Conservation (phyloP, 2,329 filamentous ascomycete genomes). For the Alternaria metachromatica region DNA sequence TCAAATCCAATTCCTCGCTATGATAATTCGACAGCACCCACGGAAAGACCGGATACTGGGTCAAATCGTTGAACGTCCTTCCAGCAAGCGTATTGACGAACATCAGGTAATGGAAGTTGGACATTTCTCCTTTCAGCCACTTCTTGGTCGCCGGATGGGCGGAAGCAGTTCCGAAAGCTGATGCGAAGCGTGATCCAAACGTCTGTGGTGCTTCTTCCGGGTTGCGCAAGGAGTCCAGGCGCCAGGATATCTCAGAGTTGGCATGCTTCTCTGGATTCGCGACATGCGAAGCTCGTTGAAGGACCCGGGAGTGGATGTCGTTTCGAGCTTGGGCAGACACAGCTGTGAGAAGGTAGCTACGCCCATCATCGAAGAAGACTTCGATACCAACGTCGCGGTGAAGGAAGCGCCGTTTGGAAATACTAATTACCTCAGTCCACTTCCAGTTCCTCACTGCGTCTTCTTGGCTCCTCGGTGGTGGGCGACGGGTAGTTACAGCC, state of each 20-base stretch:
- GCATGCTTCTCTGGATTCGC: constrained; percentile 71
- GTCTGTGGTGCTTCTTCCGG: constrained; percentile 68
- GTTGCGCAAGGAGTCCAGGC: constrained; percentile 81
- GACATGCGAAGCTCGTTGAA: constrained; percentile 80
- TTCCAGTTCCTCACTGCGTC: constrained; percentile 91
- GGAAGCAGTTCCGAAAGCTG: constrained; percentile 83
- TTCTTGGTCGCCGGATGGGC: constrained; percentile 85
- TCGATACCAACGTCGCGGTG: constrained; percentile 97
- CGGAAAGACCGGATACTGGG: constrained; percentile 96
- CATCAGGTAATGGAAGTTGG: constrained; percentile 99
- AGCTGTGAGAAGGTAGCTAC: constrained; percentile 90
- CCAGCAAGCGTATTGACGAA: constrained; percentile 97
- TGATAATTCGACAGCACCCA: constrained; percentile 97
- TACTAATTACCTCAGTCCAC: constrained; percentile 92
- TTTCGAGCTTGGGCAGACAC: constrained; percentile 77
- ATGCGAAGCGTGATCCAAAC: constrained; percentile 88
- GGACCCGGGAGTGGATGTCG: constrained; percentile 78
- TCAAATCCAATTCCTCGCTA: constrained; percentile 87
- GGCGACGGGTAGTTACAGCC: constrained; percentile 58
- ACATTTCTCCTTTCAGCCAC: constrained; percentile 94
- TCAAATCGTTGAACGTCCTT: constrained; percentile 95
- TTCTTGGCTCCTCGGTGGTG: constrained; percentile 41
- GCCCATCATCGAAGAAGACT: constrained; percentile 94
- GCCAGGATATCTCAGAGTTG: constrained; percentile 88
- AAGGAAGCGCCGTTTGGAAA: constrained; percentile 93